phyloP scores from a whole-genome alignment of 2,329 filamentous ascomycete genomes.

The Periconia sp. region DNA sequence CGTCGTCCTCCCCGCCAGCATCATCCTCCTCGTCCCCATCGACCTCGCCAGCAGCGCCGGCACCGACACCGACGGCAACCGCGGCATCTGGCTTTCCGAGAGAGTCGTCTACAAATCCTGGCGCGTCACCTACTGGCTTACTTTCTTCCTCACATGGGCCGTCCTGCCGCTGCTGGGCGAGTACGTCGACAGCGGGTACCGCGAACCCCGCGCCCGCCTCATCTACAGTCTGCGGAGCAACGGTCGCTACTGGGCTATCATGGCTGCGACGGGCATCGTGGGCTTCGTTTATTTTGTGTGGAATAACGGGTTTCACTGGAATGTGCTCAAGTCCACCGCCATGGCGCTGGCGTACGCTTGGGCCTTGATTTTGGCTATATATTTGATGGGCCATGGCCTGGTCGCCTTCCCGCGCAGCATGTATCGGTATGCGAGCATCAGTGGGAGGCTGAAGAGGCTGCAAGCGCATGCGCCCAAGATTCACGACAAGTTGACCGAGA shows the following conservation, averaged over 20 bases:
- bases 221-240: conserved; percentile 85
- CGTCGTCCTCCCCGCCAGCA: conserved; percentile 88
- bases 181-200: conserved; percentile 91
- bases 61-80: conserved; percentile 67
- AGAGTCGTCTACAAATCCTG: conserved; percentile 81
- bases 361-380: conserved; percentile 89
- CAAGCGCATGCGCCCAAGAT: conserved; percentile 78
- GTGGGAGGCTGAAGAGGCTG: conserved; percentile 70
- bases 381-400: conserved; percentile 95
- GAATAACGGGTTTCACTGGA: conserved; percentile 71
- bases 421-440: conserved; percentile 77
- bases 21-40: conserved; percentile 90
- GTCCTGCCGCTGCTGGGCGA: conserved; percentile 92
- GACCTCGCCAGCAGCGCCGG: conserved; percentile 86
- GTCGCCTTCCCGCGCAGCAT: conserved; percentile 85
- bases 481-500: conserved; percentile 86
- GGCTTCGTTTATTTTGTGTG: conserved; percentile 84
- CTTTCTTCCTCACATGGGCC: conserved; percentile 91
- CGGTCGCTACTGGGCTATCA: conserved; percentile 82
- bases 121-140: conserved; percentile 97
- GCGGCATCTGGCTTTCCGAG: conserved; percentile 85
- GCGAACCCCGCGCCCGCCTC: conserved; percentile 78
- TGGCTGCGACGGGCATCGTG: conserved; percentile 68
- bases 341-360: conserved; percentile 96
- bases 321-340: conserved; percentile 76